Percentiles rank a stretch among this genome's conserved stretches.
Evolutionary conservation across 345 rosid species (phyloP).

Genomic region (Clarkia xantiana): DNA sequence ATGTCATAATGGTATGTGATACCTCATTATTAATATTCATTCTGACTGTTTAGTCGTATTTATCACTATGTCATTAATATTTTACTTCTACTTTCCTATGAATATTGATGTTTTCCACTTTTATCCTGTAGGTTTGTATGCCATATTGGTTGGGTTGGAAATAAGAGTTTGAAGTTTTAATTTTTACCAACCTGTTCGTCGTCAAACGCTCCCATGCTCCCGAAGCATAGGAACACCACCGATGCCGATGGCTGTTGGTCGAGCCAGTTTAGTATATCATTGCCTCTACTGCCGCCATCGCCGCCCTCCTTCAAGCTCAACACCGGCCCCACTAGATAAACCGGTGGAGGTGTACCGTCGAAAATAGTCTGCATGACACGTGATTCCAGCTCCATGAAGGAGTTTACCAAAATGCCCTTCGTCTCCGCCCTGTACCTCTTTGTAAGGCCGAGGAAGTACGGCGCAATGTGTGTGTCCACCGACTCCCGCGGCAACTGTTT

Average conservation of each 20-base stretch:
- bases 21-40: too few species aligned
- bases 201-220: conserved; percentile 42
- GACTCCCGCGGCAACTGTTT: conserved; percentile 18
- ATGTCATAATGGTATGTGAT: too few species aligned
- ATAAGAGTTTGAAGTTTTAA: too few species aligned
- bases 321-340: conserved; percentile 42
- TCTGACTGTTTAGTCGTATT: too few species aligned
- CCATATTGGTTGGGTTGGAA: too few species aligned
- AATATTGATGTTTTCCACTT: too few species aligned
- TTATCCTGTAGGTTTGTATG: too few species aligned
- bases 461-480: conserved; percentile 3
- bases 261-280: conserved; percentile 32
- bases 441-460: conserved; percentile 5
- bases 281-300: neutral
- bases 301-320: conserved; percentile 16
- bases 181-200: conserved; percentile 32
- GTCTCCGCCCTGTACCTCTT: conserved; percentile 10
- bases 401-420: conserved; percentile 29
- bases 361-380: conserved; percentile 10
- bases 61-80: too few species aligned
- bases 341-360: neutral
- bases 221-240: conserved; percentile 54
- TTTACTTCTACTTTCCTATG: too few species aligned
- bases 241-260: conserved; percentile 30
- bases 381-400: conserved; percentile 28